phyloP scores from a whole-genome alignment of 2,329 filamentous ascomycete species.

The Ramularia endophylla region DNA sequence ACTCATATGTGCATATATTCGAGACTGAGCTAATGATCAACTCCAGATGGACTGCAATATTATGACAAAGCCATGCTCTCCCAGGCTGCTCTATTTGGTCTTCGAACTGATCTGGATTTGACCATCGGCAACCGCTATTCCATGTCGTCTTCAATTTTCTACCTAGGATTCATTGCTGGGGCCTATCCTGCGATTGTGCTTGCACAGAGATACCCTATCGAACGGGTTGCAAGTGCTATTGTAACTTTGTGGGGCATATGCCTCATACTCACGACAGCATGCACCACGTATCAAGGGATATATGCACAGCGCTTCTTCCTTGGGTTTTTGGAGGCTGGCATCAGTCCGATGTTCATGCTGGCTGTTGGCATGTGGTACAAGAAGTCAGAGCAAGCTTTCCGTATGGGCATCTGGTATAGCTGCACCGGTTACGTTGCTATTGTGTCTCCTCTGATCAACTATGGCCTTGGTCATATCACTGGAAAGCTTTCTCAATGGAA shows the following conservation, averaged over 20 bases:
- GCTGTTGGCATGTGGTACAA: conserved; percentile 36
- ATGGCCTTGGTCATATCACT: conserved; percentile 42
- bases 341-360: conserved; percentile 54
- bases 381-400: conserved; percentile 25
- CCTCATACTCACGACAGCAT: conserved; percentile 35
- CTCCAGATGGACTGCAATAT: conserved; percentile 44
- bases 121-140: conserved; percentile 40
- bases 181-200: conserved; percentile 41
- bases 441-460: conserved; percentile 45
- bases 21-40: too few species aligned
- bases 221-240: conserved; percentile 39
- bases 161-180: conserved; percentile 45
- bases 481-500: conserved; percentile 36
- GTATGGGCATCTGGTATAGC: conserved; percentile 29
- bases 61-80: conserved; percentile 51
- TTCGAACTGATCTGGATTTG: conserved; percentile 38
- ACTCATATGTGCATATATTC: too few species aligned
- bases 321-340: conserved; percentile 50
- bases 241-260: conserved; percentile 33
- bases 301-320: conserved; percentile 50
- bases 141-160: conserved; percentile 43
- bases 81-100: conserved; percentile 44
- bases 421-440: conserved; percentile 42
- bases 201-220: conserved; percentile 43
- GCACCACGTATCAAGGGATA: conserved; percentile 34